Base-by-base conservation (phyloP, 177 flowering plant species). In the Vitis hybrid region DNA sequence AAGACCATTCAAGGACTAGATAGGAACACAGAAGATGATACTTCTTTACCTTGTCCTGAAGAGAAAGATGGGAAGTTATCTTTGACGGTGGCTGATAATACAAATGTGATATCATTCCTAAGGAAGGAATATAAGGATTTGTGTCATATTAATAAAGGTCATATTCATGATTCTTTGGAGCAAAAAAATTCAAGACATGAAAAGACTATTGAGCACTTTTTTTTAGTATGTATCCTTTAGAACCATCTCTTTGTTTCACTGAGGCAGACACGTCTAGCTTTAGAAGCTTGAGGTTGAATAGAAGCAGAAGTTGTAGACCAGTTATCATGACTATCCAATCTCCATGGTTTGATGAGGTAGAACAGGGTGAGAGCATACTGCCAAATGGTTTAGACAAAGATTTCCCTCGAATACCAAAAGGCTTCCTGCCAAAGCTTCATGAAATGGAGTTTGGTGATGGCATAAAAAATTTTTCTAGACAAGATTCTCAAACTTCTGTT, bases 271-370 rank as follows among this genome's bases (percentile, higher is more conserved):
- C 20, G 11, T 71, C 71, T 33, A 81, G 77, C 71, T 66, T 69
- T 12, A 73, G 66, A 70, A 74, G 82, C 69, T 61, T 71, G 20
- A 73, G 64, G 51, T 55, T 83, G 65, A 52, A 65, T 50, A 83
- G 82, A 71, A 91, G 91, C 85, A 85, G 71, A 82, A 89, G 95
- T 65, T 87, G 87, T 67, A 82, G 76, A 64, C 85, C 83, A 17
- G 61, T 75, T 59, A 63, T 84, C 52, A 72, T 64, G 51, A 73
- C 52, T 17, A 62, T 65, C 49, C 71, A 75, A 44, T 59, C 80
- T 33, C 15, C 80, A 47, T 63, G 74, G 70, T 52, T 65, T 50
- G 78, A 80, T 59, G 77, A 71, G 50, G 60, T 10, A 59, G 82
- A 81, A 28, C 62, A 62, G 17, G 69, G 64, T 51, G 78, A 59